Base-by-base conservation (phyloP, 2,329 filamentous ascomycete genomes). In the Camptophora hylomeconis region DNA sequence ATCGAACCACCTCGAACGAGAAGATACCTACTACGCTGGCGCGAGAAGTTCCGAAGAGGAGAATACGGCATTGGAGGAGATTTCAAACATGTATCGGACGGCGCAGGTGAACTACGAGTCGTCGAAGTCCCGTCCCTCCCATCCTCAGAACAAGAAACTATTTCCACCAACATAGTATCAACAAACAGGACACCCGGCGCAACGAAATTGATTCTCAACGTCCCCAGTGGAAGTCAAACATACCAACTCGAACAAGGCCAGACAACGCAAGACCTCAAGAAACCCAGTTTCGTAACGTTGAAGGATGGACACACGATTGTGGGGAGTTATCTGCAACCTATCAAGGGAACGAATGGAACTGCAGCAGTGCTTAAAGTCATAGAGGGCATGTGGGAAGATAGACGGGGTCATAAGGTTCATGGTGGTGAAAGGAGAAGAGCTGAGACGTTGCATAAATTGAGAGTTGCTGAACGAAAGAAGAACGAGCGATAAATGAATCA, bases 381-480 rank as follows among this genome's bases (percentile, higher is more conserved):
- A 32, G 86, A 94, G 53, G 84, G 87, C 7, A 78, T 95, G 63
- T 95, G 87, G 89, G 87, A 95, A 62, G 67, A 84, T 47, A 76
- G 69, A 51, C 69, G 76, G 46, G 87, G 89, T 16, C 73, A 74
- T 48, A 95, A 95, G 75, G 76, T 98, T 42, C 86, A 95, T 57
- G 89, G 89, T 49, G 89, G 89, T 65, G 89, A 98, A 66, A 75
- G 89, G 54, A 72, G 89, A 56, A 75, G 71, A 53, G 80, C 79
- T 10, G 78, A 92, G 60, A 75, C 94, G 29, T 69, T 81, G 46
- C 83, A 86, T 45, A 93, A 92, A 75, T 78, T 74, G 60, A 71
- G 78, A 41, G 74, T 80, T 28, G 75, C 75, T 19, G 80, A 86
- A 60, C 75, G 81, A 42, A 80, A 76, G 55, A 82, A 81, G 40